A percentile compares a stretch with the other conserved stretches of the same genome.
Evolutionary conservation across 306 rosid genomes (phyloP).

Genomic region (Arachis hypogaea): DNA sequence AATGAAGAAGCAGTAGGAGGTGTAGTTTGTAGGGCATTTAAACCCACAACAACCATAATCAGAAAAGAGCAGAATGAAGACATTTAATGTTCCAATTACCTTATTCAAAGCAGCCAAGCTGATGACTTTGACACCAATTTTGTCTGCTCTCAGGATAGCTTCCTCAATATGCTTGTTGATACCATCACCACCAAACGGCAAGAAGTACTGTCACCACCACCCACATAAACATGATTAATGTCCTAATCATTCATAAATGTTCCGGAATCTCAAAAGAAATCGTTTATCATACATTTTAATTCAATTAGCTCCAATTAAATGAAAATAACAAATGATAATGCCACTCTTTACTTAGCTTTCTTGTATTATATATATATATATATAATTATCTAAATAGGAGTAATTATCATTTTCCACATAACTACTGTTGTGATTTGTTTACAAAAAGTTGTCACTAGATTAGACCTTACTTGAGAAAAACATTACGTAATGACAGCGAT

Average conservation of each 20-base stretch:
- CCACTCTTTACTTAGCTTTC: too few relatives aligned
- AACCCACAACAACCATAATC: slow-evolving; percentile 44
- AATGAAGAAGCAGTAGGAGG: background rate
- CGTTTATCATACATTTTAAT: too few relatives aligned
- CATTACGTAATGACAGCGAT: too few relatives aligned
- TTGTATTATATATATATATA: too few relatives aligned
- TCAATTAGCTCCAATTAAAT: too few relatives aligned
- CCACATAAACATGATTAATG: background rate
- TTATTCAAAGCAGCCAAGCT: slow-evolving; percentile 92
- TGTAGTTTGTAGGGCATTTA: slow-evolving; percentile 13
- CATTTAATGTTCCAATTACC: slow-evolving; percentile 11
- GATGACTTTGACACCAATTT: slow-evolving; percentile 79
- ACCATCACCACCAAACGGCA: slow-evolving; percentile 78
- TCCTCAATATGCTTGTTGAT: slow-evolving; percentile 81
- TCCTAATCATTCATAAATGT: background rate
- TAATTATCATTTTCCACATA: too few relatives aligned
- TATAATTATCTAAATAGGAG: too few relatives aligned
- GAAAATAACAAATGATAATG: too few relatives aligned
- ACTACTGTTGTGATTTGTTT: too few relatives aligned
- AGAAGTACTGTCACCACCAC: slow-evolving; percentile 64
- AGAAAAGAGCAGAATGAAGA: slow-evolving; percentile 11
- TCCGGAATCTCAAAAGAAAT: background rate
- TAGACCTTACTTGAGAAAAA: too few relatives aligned
- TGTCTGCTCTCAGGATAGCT: slow-evolving; percentile 84
- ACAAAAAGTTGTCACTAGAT: too few relatives aligned